A percentile compares a stretch with the other conserved stretches of the same genome.
Evolutionary conservation across 305 asterid species (phyloP).

Genomic region (Fraxinus greggii): DNA sequence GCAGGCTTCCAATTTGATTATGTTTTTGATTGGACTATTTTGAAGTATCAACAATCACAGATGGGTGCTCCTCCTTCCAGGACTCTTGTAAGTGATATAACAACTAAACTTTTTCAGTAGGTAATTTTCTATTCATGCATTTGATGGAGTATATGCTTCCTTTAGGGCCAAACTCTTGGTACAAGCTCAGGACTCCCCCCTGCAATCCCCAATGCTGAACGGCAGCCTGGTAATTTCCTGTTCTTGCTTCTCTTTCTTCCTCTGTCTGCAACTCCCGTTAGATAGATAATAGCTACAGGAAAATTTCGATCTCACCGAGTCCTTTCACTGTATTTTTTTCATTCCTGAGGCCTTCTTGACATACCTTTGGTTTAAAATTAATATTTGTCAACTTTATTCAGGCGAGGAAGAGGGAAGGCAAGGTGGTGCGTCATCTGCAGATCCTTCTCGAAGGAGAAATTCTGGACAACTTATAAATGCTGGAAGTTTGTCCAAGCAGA

Average conservation of each 20-base stretch:
- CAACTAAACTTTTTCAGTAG: not conserved
- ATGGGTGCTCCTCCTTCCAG: slow-evolving; percentile 86
- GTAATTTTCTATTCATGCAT: slow-evolving; percentile 4
- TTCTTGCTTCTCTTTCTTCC: not conserved
- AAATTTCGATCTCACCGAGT: not conserved
- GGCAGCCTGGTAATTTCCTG: slow-evolving; percentile 50
- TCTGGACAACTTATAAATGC: slow-evolving; percentile 56
- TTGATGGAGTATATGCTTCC: slow-evolving; percentile 4
- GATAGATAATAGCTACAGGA: not conserved
- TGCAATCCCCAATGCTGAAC: slow-evolving; percentile 64
- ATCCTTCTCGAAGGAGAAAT: slow-evolving; percentile 63
- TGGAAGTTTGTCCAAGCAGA: slow-evolving; percentile 59
- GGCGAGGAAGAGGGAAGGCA: slow-evolving; percentile 78
- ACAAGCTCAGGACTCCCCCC: slow-evolving; percentile 91
- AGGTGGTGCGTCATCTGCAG: slow-evolving; percentile 51
- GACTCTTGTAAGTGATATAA: slow-evolving; percentile 52
- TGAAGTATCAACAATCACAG: slow-evolving; percentile 96
- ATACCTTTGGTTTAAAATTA: not conserved
- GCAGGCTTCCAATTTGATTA: slow-evolving; percentile 94
- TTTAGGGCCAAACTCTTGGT: slow-evolving; percentile 73
- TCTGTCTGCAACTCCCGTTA: not conserved
- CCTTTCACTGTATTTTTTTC: not conserved
- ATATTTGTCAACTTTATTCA: slow-evolving; percentile 28
- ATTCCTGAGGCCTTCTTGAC: not conserved
- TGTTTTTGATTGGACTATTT: slow-evolving; percentile 95